phyloP scores from a whole-genome alignment of 1,139 yeast genomes.

The Arxiozyma heterogenica region DNA sequence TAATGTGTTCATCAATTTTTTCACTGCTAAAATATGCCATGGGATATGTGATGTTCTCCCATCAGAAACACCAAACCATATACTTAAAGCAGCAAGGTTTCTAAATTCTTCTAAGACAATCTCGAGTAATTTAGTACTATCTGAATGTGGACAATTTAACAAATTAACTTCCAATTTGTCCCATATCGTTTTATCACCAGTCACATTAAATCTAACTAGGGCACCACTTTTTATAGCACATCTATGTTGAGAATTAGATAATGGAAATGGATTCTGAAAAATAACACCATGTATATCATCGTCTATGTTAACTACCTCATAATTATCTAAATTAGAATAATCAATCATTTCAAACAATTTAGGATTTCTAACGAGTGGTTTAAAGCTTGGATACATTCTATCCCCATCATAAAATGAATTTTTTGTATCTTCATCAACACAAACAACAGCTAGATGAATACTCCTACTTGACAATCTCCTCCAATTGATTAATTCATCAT shows the following conservation, averaged over 20 bases:
- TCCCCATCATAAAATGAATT: slow-evolving; percentile 38
- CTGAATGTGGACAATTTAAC: slow-evolving; percentile 62
- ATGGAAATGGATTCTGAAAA: slow-evolving; percentile 51
- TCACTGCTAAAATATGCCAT: slow-evolving; percentile 79
- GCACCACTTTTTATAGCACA: slow-evolving; percentile 67
- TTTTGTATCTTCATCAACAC: slow-evolving; percentile 59
- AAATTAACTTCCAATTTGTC: slow-evolving; percentile 50
- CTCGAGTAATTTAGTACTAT: slow-evolving; percentile 45
- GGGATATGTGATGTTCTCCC: slow-evolving; percentile 44
- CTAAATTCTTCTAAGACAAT: slow-evolving; percentile 59
- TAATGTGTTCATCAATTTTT: slow-evolving; percentile 46
- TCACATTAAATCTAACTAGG: slow-evolving; percentile 38
- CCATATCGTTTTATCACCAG: slow-evolving; percentile 29
- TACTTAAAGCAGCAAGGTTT: slow-evolving; percentile 44
- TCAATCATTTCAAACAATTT: slow-evolving; percentile 14
- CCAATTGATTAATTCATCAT: slow-evolving; percentile 73
- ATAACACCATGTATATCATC: slow-evolving; percentile 57
- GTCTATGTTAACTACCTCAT: slow-evolving; percentile 40
- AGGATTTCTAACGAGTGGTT: slow-evolving; percentile 25
- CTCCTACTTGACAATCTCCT: slow-evolving; percentile 57
- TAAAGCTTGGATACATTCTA: slow-evolving; percentile 29
- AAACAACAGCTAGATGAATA: slow-evolving; percentile 60
- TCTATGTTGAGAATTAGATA: slow-evolving; percentile 62
- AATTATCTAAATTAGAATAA: slow-evolving; percentile 30
- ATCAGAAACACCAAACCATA: slow-evolving; percentile 36